These are phyloP conservation scores for Vaccinium myrtillus DNA, from an alignment of 148 eudicot species.

Conservation along the genomic window DNA sequence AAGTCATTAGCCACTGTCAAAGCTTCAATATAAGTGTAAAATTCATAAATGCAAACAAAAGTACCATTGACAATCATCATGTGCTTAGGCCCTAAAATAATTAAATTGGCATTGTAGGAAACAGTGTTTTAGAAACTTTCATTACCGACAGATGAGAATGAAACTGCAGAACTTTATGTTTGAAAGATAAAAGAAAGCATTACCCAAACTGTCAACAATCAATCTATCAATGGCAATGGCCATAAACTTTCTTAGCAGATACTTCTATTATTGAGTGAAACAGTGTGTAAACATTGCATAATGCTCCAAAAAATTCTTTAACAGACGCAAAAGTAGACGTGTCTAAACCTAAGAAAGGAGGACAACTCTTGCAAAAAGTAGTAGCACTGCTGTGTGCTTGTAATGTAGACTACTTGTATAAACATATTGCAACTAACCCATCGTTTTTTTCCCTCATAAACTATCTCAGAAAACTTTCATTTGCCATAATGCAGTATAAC, in stretches of 20 bases:
- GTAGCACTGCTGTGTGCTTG: background rate
- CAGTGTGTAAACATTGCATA: background rate
- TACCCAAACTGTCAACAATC: background rate
- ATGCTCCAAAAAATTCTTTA: background rate
- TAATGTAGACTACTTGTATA: background rate
- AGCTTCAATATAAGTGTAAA: background rate
- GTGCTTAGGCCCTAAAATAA: background rate
- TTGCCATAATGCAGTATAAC: background rate
- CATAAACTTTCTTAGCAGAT: background rate
- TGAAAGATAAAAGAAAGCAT: background rate
- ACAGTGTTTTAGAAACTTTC: background rate
- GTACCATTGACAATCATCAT: background rate
- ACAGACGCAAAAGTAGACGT: background rate
- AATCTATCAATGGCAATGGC: background rate
- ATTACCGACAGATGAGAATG: background rate
- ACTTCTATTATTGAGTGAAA: background rate
- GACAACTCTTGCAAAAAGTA: background rate
- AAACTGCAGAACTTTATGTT: background rate
- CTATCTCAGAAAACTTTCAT: background rate
- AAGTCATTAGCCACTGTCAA: slow-evolving; percentile 1
- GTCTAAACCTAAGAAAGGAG: background rate
- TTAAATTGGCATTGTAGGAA: background rate
- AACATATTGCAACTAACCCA: background rate
- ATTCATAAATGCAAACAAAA: background rate
- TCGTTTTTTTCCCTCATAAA: background rate